Base-by-base conservation (phyloP, 495 filamentous ascomycete genomes). In the Massariosphaeria phaeospora region DNA sequence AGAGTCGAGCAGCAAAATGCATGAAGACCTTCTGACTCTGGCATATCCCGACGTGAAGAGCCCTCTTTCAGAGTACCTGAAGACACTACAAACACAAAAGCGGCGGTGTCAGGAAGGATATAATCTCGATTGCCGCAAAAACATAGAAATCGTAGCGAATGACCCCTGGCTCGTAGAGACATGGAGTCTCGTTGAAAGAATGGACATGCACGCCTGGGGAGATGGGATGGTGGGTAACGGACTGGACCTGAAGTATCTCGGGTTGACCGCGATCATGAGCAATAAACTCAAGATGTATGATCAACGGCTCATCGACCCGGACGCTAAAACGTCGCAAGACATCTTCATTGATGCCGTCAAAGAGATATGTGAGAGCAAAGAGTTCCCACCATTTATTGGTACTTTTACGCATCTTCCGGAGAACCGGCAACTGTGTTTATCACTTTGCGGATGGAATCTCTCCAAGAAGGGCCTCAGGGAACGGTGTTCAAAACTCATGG, bases 201-300 rank as follows among this genome's bases (percentile, higher is more conserved):
- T 71, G 48, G 53, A 67, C 30, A 25, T 57, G 3, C 50, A 67
- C 8, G 86, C 86, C 12, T 70, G 75, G 20, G 76, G 83, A 42
- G 79, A 82, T 31, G 80, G 82, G 3, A 91, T 96, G 88, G 76
- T 87, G 38, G 71, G 79, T n/a, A 76, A 82, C 34, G 74, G 78
- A 1, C 68, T 95, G 5, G 93, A 96, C 61, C 67, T 96, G 34
- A 89, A 84, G 62, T 98, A 89, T 66, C 67, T 96, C 64, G 93
- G 93, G 2, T 83, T 97, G 35, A 74, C 79, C 48, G 79, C 78
- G 31, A 79, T 96, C 13, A 96, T 91, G 91, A 83, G 72, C 26
- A 85, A 87, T 61, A 75, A 86, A 30, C 66, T 89, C 43, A 83
- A 87, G 84, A 54, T 52, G 50, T 59, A 62, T 26, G 46, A 61